Percentiles rank a stretch among this genome's conserved stretches.
These are phyloP conservation scores for Curvularia lunata DNA, from an alignment of 2,329 filamentous ascomycete species.

Conservation along the genomic window DNA sequence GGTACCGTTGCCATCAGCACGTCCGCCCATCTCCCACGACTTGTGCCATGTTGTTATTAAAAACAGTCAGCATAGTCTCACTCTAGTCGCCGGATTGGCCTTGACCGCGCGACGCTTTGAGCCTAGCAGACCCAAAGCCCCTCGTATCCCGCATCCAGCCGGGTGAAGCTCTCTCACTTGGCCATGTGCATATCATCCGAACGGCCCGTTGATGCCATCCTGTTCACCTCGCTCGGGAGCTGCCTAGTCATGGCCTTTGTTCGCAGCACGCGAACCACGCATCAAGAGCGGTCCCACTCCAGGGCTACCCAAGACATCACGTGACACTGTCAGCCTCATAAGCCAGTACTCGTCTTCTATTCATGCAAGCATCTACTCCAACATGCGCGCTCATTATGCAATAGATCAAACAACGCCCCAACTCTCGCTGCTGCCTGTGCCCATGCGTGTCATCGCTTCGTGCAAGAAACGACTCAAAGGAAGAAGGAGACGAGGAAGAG, in stretches of 20 bases:
- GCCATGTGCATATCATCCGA: neutral
- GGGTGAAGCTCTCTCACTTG: slow-evolving; percentile 13
- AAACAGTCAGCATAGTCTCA: slow-evolving; percentile 2
- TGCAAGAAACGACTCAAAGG: slow-evolving; percentile 1
- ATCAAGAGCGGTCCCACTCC: too few relatives aligned
- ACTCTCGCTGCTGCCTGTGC: slow-evolving; percentile 19
- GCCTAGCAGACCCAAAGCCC: neutral
- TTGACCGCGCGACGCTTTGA: neutral
- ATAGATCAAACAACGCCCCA: slow-evolving; percentile 36
- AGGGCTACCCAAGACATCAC: neutral
- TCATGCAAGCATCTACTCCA: slow-evolving; percentile 33
- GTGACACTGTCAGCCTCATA: neutral
- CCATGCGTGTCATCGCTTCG: slow-evolving; percentile 19
- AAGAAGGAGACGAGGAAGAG: neutral
- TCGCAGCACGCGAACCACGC: neutral
- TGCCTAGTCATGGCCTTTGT: neutral
- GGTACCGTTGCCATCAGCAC: neutral
- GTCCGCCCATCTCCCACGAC: neutral
- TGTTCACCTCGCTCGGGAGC: neutral
- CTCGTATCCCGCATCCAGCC: slow-evolving; percentile 1
- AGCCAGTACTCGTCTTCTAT: slow-evolving; percentile 21
- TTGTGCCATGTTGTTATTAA: neutral
- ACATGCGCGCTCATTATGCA: slow-evolving; percentile 40
- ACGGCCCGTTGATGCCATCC: neutral
- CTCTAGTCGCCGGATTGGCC: neutral